These are phyloP conservation scores for Aureobasidium sp. DNA, from an alignment of 2,329 filamentous ascomycete species.

Conservation along the genomic window DNA sequence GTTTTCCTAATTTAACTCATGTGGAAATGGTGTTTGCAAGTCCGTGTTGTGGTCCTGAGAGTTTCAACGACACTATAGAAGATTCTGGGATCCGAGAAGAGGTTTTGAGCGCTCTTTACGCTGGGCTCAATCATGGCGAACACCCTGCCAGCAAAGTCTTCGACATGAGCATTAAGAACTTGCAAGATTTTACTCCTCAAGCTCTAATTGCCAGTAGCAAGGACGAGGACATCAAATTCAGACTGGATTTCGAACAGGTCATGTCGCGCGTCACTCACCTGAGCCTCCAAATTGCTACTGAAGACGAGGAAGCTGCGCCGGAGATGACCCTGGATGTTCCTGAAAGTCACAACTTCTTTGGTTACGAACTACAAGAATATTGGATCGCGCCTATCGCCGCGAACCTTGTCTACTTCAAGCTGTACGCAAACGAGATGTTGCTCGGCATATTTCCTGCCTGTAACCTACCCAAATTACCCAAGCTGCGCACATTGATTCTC, in stretches of 20 bases:
- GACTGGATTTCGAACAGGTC: slow-evolving; percentile 15
- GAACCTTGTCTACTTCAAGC: slow-evolving; percentile 27
- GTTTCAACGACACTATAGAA: too few species aligned
- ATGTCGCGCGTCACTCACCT: slow-evolving; percentile 14
- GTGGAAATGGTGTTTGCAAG: not conserved
- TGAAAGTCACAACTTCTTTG: slow-evolving; percentile 17
- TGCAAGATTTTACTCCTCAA: slow-evolving; percentile 16
- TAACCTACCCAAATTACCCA: slow-evolving; percentile 31
- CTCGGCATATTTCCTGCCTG: slow-evolving; percentile 35
- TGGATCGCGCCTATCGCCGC: slow-evolving; percentile 19
- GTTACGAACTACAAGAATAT: slow-evolving; percentile 11
- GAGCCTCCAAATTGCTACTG: slow-evolving; percentile 17
- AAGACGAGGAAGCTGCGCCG: slow-evolving; percentile 12
- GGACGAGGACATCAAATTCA: not conserved
- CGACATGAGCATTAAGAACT: slow-evolving; percentile 17
- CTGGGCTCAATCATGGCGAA: not conserved
- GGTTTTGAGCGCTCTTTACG: not conserved
- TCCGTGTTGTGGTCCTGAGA: not conserved
- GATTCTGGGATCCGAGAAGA: not conserved
- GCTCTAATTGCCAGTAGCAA: not conserved
- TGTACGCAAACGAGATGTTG: slow-evolving; percentile 27
- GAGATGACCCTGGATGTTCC: slow-evolving; percentile 13
- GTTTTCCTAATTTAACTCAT: not conserved
- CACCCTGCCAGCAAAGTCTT: slow-evolving; percentile 8
- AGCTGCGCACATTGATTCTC: slow-evolving; percentile 31